Evolutionary conservation across 805 yeast genomes (phyloP).

Genomic region (Geotrichum ghanense): DNA sequence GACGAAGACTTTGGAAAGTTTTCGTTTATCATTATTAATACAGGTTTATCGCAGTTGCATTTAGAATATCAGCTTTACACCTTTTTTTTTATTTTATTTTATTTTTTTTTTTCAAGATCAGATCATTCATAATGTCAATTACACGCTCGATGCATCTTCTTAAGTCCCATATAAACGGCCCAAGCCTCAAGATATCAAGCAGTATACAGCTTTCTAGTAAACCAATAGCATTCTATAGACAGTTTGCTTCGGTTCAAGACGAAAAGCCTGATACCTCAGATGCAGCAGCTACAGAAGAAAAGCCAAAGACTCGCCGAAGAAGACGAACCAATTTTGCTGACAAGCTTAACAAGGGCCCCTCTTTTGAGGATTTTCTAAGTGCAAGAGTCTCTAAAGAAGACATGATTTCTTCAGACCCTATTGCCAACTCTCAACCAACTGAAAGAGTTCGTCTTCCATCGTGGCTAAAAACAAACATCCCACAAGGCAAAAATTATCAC

Average conservation of each 20-base stretch:
- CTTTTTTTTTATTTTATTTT: no score
- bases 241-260: background rate
- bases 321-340: constrained; percentile 55
- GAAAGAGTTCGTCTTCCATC: constrained; percentile 57
- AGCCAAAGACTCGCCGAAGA: constrained; percentile 17
- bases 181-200: no score
- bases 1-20: no score
- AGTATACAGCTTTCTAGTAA: background rate
- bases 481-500: constrained; percentile 81
- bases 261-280: background rate
- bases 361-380: constrained; percentile 79
- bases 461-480: constrained; percentile 94
- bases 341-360: constrained; percentile 70
- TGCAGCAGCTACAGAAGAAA: background rate
- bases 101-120: no score
- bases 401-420: constrained; percentile 51
- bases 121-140: no score
- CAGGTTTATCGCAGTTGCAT: no score
- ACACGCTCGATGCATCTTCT: no score
- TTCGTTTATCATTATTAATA: no score
- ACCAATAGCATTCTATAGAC: background rate
- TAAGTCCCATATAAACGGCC: no score
- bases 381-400: constrained; percentile 60
- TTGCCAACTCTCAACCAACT: constrained; percentile 28
- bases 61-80: no score